Evolutionary conservation across 306 rosid genomes (phyloP).

Genomic region (Erythrophleum fordii): DNA sequence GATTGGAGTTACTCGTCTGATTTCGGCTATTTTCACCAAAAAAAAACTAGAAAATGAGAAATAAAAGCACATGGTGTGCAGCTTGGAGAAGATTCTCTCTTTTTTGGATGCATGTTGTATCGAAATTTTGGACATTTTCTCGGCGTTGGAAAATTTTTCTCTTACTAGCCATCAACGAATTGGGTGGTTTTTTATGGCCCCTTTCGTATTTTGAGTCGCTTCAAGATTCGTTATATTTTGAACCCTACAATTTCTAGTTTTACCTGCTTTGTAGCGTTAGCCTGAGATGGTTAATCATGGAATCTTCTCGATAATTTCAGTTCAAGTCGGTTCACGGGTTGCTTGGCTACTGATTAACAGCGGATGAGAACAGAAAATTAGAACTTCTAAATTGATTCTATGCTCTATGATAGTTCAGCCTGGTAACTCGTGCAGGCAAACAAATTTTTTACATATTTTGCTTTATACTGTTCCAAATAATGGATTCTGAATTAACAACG

Average conservation of each 20-base stretch:
- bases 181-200: background rate
- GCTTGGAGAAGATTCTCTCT: constrained; percentile 3
- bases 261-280: constrained; percentile 8
- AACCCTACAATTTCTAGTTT: constrained; percentile 20
- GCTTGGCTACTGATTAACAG: background rate
- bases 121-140: constrained; percentile 23
- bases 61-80: constrained; percentile 10
- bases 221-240: constrained; percentile 23
- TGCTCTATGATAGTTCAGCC: background rate
- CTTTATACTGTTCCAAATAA: background rate
- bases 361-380: background rate
- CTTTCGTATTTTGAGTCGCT: constrained; percentile 29
- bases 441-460: background rate
- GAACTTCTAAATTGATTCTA: background rate
- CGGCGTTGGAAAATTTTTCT: background rate
- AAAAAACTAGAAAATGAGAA: background rate
- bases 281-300: constrained; percentile 13
- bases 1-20: background rate
- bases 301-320: background rate
- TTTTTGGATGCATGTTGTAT: constrained; percentile 34
- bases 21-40: constrained; percentile 3
- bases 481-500: constrained; percentile 9
- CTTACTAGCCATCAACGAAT: background rate
- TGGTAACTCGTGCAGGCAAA: background rate
- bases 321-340: background rate